phyloP scores from a whole-genome alignment of 768 basidiomycete genomes.

The Leccinellum luteum region DNA sequence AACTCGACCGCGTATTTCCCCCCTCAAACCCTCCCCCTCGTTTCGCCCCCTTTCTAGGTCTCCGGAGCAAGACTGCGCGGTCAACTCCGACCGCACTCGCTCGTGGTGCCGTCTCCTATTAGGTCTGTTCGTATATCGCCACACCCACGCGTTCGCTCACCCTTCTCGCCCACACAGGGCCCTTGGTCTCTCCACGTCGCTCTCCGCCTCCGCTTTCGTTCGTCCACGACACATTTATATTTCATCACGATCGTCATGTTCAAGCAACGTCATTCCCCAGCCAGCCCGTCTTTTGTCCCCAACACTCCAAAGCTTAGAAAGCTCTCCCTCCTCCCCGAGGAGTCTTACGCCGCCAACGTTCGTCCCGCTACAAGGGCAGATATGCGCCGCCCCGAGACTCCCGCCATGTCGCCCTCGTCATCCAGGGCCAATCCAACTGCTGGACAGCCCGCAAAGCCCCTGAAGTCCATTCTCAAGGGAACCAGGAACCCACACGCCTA shows the following conservation, averaged over 20 bases:
- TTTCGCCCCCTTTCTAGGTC: conserved; percentile 18
- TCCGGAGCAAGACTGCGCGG: conserved; percentile 23
- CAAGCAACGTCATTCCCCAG: conserved; percentile 16
- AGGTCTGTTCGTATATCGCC: conserved; percentile 7
- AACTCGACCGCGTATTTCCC: conserved; percentile 4
- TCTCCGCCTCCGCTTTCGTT: conserved; percentile 11
- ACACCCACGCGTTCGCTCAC: not conserved
- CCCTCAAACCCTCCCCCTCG: not conserved
- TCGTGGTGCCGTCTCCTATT: conserved; percentile 15
- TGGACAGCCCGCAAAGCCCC: conserved; percentile 23
- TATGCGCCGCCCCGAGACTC: conserved; percentile 19
- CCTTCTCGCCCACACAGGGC: conserved; percentile 2
- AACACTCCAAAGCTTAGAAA: conserved; percentile 21
- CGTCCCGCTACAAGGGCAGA: conserved; percentile 17
- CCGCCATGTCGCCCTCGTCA: conserved; percentile 11
- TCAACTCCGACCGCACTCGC: conserved; percentile 14
- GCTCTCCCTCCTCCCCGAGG: conserved; percentile 19
- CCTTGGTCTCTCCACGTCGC: not conserved
- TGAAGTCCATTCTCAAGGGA: conserved; percentile 33
- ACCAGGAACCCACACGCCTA: conserved; percentile 2
- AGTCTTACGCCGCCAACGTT: conserved; percentile 3
- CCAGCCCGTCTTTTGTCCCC: conserved; percentile 17
- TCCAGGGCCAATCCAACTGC: conserved; percentile 21
- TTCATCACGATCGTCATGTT: conserved; percentile 30
- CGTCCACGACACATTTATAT: conserved; percentile 16